Evolutionary conservation across 1,139 yeast genomes (phyloP).

Genomic region (Pichia kudriavzevii): DNA sequence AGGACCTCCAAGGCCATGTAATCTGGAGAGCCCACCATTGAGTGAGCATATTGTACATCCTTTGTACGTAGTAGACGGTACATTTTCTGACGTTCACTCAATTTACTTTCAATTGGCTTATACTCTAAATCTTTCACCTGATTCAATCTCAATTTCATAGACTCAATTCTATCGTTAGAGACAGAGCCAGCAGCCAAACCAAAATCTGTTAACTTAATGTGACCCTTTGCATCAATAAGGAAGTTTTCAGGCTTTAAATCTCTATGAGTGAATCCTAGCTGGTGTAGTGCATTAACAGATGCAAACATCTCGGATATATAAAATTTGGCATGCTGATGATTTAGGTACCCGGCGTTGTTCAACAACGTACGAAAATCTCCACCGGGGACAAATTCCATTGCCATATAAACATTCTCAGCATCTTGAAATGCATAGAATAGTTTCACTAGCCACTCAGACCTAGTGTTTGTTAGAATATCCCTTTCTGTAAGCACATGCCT

Average conservation of each 20-base stretch:
- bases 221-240: slow-evolving; percentile 88
- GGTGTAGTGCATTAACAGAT: slow-evolving; percentile 88
- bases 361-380: slow-evolving; percentile 95
- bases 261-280: slow-evolving; percentile 92
- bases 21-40: slow-evolving; percentile 97
- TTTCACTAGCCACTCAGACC: slow-evolving; percentile 95
- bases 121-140: slow-evolving; percentile 70
- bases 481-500: slow-evolving; percentile 94
- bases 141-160: slow-evolving; percentile 80
- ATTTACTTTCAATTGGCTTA: slow-evolving; percentile 67
- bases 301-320: slow-evolving; percentile 95
- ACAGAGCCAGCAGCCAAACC: slow-evolving; percentile 97
- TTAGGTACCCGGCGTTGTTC: slow-evolving; percentile 85
- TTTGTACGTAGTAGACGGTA: slow-evolving; percentile 65
- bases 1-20: slow-evolving; percentile 98
- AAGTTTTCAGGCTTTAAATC: slow-evolving; percentile 97
- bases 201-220: slow-evolving; percentile 92
- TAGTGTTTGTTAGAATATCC: slow-evolving; percentile 88
- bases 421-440: slow-evolving; percentile 94
- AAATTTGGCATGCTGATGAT: slow-evolving; percentile 93
- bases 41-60: slow-evolving; percentile 77
- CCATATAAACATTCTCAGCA: slow-evolving; percentile 78
- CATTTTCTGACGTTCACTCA: slow-evolving; percentile 78
- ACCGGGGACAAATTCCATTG: slow-evolving; percentile 99
- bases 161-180: slow-evolving; percentile 86